Evolutionary conservation across 2,329 filamentous ascomycete species (phyloP), one percentile per base, ranked within the genome.

Genomic region (Xylaria sp.): DNA sequence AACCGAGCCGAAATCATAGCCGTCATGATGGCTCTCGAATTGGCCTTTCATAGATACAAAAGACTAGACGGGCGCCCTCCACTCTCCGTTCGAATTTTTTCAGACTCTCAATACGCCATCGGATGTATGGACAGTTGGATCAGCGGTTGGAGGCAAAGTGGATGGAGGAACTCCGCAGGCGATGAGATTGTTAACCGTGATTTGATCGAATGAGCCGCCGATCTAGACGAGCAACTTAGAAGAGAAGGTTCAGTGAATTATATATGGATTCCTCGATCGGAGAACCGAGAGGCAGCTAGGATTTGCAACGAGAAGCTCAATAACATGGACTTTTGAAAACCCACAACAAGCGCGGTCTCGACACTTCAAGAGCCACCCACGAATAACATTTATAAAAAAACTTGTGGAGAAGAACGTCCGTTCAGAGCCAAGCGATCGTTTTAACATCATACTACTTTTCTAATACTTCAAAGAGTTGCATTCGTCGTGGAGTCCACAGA

Each of bases 21-120:
- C 43, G 73, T 81, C 64, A 84, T 88, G 51, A 61, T 88, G 49
- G 86, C 81, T n/a, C 79, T 89, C 39, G 78, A 83, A 15, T 75
- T 85, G 62, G 86, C 85, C 10, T 68, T 88, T 41, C 51, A 77
- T 12, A 75, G 64, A 61, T 74, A 74, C 43, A 0, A 72, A 0
- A 41, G 72, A 2, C 69, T 80, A 1, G 0, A 71, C 12, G 6
- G 7, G 0, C 3, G 31, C 3, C 78, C 78, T 0, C 13, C 15
- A 0, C 4, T 81, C 3, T 3, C 68, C 0, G 72, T 82, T 52
- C 77, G 33, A 1, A 80, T 83, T 41, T 46, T 76, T 39, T 77
- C 80, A 5, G 80, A 82, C 69, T 83, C 80, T 0, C 69, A 60
- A 41, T 82, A 81, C 64, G 80, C 75, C 0, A 58, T 82, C 54